Evolutionary conservation across 2,329 filamentous ascomycete genomes (phyloP).

Genomic region (Hypoxylon sp.): DNA sequence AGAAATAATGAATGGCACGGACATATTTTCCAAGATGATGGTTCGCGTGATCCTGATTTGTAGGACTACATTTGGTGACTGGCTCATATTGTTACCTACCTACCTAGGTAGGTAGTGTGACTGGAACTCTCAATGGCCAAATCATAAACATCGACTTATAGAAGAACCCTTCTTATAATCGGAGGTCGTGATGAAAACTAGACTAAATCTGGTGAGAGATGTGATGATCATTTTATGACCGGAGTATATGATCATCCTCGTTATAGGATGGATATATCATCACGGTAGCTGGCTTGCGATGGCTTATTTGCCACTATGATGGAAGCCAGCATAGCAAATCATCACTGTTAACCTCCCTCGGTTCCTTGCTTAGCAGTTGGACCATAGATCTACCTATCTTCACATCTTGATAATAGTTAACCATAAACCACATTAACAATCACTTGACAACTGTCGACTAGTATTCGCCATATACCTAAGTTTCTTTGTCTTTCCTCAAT

Average conservation of each 20-base stretch:
- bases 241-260: background rate
- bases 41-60: background rate
- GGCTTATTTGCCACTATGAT: too few species aligned
- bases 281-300: too few species aligned
- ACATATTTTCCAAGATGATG: background rate
- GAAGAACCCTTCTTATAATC: background rate
- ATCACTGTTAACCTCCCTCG: background rate
- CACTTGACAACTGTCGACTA: too few species aligned
- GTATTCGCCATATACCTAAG: too few species aligned
- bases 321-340: background rate
- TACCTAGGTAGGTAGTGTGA: too few species aligned
- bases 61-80: background rate
- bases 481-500: too few species aligned
- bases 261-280: too few species aligned
- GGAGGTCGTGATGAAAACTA: background rate
- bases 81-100: too few species aligned
- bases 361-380: too few species aligned
- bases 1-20: slow-evolving; percentile 17
- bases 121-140: background rate
- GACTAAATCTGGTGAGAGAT: background rate
- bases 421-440: too few species aligned
- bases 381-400: too few species aligned
- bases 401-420: too few species aligned
- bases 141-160: background rate
- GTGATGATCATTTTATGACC: background rate